These are phyloP conservation scores for Dimocarpus longan DNA, from an alignment of 345 rosid genomes.

Conservation along the genomic window DNA sequence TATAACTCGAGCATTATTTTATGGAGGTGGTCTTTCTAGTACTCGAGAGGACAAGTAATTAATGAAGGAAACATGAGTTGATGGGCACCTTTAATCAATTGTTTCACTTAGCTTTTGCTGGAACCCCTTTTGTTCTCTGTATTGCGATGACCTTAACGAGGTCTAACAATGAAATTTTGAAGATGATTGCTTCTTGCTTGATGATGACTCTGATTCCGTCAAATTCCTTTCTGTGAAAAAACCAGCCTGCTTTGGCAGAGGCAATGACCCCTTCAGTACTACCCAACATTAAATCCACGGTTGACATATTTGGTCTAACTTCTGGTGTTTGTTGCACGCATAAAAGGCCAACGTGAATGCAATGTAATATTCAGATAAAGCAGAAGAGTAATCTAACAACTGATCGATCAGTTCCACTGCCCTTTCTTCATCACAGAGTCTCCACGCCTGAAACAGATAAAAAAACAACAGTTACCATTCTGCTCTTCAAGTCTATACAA, in stretches of 20 bases:
- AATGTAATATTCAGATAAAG: constrained; percentile 26
- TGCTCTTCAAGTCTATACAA: no score
- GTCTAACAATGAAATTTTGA: constrained; percentile 26
- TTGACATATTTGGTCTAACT: constrained; percentile 51
- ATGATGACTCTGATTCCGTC: constrained; percentile 25
- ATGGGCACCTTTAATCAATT: no score
- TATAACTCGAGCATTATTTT: no score
- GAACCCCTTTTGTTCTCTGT: no score
- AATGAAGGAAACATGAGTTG: no score
- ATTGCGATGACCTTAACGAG: background rate
- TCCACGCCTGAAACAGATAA: constrained; percentile 32
- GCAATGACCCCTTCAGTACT: constrained; percentile 30
- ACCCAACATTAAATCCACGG: constrained; percentile 46
- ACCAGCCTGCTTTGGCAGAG: constrained; percentile 38
- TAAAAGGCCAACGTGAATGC: constrained; percentile 47
- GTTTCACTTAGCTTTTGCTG: no score
- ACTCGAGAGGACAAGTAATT: no score
- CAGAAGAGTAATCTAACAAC: background rate
- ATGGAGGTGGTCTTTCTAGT: no score
- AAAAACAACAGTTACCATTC: constrained; percentile 12
- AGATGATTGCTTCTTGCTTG: constrained; percentile 16
- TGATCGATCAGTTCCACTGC: constrained; percentile 4
- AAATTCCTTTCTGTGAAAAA: constrained; percentile 31
- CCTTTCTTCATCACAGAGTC: constrained; percentile 35
- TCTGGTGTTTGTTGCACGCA: constrained; percentile 50